phyloP scores from a whole-genome alignment of 208 protist species.

The Leishmania tarentolae region DNA sequence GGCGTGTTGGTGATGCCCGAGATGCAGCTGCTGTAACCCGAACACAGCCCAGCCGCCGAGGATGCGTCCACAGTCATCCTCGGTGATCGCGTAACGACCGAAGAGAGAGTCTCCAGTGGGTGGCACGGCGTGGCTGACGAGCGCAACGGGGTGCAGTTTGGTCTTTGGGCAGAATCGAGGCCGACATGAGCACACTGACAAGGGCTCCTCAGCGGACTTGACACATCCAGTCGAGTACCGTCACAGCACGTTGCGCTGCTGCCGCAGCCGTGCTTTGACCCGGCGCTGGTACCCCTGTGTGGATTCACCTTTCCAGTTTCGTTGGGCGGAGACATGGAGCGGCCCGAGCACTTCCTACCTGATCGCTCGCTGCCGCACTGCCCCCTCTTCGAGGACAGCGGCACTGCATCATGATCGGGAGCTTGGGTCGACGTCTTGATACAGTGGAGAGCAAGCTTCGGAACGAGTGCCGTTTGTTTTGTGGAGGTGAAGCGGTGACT shows the following conservation, averaged over 20 bases:
- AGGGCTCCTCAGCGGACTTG: slow-evolving; percentile 1
- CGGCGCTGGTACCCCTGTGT: neutral
- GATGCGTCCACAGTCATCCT: neutral
- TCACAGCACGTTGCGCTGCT: neutral
- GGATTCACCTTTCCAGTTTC: neutral
- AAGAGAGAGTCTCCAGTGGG: neutral
- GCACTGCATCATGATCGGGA: neutral
- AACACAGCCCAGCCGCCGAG: neutral
- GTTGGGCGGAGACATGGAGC: slow-evolving; percentile 3
- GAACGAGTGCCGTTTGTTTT: neutral
- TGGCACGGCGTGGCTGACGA: neutral
- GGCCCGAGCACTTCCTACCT: neutral
- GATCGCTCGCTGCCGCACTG: neutral
- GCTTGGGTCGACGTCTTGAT: neutral
- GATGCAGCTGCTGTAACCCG: neutral
- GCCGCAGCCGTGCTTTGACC: neutral
- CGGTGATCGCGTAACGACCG: neutral
- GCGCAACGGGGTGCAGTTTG: neutral
- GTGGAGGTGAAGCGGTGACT: neutral
- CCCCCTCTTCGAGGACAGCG: neutral
- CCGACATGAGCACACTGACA: neutral
- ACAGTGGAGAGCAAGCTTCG: slow-evolving; percentile 9
- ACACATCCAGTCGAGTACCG: neutral
- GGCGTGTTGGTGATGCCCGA: neutral
- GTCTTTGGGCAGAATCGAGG: neutral